These are phyloP conservation scores for Rhizopus stolonifer DNA, from an alignment of 371 early-diverging fungal species.

Conservation along the genomic window DNA sequence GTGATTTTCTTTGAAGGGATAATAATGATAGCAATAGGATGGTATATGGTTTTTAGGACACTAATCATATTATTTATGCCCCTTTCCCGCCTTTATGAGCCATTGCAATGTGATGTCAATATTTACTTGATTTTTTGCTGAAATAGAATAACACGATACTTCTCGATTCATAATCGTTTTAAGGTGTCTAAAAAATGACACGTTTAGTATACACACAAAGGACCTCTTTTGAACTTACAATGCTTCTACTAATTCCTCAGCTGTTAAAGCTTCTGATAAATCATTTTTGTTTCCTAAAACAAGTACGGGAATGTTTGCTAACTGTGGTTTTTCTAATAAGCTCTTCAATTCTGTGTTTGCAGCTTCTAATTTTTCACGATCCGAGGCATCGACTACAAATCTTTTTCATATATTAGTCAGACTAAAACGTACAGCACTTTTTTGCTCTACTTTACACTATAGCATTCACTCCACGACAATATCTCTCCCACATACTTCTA, in stretches of 20 bases:
- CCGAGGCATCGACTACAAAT: constrained; percentile 96
- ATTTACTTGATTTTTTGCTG: constrained; percentile 96
- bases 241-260: constrained; percentile 90
- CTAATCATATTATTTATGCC: constrained; percentile 47
- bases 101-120: constrained; percentile 97
- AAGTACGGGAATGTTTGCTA: constrained; percentile 92
- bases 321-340: constrained; percentile 88
- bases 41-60: background rate
- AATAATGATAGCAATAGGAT: background rate
- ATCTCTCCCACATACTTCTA: constrained; percentile 98
- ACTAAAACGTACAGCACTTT: no score
- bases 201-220: constrained; percentile 2
- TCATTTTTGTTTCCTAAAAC: constrained; percentile 99
- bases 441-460: constrained; percentile 77
- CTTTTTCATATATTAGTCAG: constrained; percentile 28
- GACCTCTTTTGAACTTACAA: constrained; percentile 55
- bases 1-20: background rate
- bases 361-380: constrained; percentile 88
- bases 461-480: constrained; percentile 93
- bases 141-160: constrained; percentile 98
- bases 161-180: constrained; percentile 93
- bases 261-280: constrained; percentile 84
- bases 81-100: constrained; percentile 86
- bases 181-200: constrained; percentile 68
- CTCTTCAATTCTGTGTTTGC: constrained; percentile 90